phyloP scores from a whole-genome alignment of 306 rosid species.

The Pyrus pyrifolia region DNA sequence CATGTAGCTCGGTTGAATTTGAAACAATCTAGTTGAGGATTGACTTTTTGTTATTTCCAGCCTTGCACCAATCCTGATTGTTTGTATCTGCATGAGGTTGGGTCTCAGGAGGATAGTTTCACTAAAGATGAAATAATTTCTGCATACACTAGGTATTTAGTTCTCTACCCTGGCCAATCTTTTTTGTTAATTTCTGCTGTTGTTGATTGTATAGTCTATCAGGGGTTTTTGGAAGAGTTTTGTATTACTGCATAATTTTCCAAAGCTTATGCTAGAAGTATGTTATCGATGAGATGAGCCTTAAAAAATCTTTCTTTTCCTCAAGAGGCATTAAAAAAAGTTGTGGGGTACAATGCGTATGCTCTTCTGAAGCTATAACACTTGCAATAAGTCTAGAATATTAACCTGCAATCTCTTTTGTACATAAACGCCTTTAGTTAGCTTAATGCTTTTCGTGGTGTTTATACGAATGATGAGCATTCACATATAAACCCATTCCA shows the following conservation, averaged over 20 bases:
- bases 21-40: constrained; percentile 5
- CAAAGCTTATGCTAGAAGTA: too few relatives aligned
- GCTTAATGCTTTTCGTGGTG: background rate
- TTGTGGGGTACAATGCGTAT: background rate
- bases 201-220: background rate
- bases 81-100: constrained; percentile 85
- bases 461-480: background rate
- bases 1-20: background rate
- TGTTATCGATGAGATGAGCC: background rate
- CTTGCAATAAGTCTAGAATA: background rate
- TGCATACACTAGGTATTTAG: constrained; percentile 67
- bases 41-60: constrained; percentile 36
- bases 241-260: background rate
- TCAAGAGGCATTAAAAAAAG: background rate
- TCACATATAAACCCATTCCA: background rate
- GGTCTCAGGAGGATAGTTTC: constrained; percentile 88
- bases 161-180: background rate
- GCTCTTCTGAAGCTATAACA: background rate
- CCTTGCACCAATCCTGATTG: constrained; percentile 99
- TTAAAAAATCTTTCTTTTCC: background rate
- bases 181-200: background rate
- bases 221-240: background rate
- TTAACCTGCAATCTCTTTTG: background rate
- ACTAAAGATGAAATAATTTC: constrained; percentile 96
- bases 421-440: background rate